Conservation (phyloP, 176 grass and related monocot species). For the Cenchrus fungigraminus region DNA sequence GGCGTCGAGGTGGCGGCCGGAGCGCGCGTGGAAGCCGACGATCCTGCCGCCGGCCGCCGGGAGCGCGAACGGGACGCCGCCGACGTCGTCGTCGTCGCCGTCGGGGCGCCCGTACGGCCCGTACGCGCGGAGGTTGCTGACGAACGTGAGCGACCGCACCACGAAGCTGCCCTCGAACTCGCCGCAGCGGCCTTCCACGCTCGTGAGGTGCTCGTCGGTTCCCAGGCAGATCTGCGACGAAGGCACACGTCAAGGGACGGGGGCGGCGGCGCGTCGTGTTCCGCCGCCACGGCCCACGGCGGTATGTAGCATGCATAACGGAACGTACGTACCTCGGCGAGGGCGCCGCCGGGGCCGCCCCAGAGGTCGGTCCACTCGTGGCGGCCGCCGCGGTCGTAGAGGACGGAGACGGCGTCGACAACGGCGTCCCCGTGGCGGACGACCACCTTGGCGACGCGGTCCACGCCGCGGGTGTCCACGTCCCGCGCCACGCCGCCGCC, state of each 20-base stretch:
- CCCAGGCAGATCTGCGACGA: constrained; percentile 30
- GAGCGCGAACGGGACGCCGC: constrained; percentile 37
- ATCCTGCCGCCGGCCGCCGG: constrained; percentile 49
- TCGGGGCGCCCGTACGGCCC: constrained; percentile 51
- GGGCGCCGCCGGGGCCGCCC: constrained; percentile 43
- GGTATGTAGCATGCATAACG: too few species aligned
- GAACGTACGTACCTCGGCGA: constrained; percentile 46
- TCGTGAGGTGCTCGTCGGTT: constrained; percentile 46
- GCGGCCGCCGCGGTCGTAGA: constrained; percentile 42
- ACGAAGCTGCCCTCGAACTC: not conserved
- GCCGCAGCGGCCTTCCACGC: constrained; percentile 44
- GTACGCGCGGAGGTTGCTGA: constrained; percentile 39
- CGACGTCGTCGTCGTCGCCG: constrained; percentile 8
- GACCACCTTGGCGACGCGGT: constrained; percentile 53
- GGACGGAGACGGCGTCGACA: constrained; percentile 50
- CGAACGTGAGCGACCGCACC: constrained; percentile 6
- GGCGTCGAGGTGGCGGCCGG: constrained; percentile 50
- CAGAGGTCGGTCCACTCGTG: constrained; percentile 55
- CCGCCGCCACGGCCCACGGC: too few species aligned
- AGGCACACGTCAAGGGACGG: too few species aligned
- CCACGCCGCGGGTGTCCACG: constrained; percentile 56
- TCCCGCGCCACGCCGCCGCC: constrained; percentile 31
- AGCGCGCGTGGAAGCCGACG: constrained; percentile 60
- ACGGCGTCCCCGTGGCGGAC: constrained; percentile 46
- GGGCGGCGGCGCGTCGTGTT: too few species aligned